phyloP scores from a whole-genome alignment of 441 rosid species.

The Macaranga tanarius region DNA sequence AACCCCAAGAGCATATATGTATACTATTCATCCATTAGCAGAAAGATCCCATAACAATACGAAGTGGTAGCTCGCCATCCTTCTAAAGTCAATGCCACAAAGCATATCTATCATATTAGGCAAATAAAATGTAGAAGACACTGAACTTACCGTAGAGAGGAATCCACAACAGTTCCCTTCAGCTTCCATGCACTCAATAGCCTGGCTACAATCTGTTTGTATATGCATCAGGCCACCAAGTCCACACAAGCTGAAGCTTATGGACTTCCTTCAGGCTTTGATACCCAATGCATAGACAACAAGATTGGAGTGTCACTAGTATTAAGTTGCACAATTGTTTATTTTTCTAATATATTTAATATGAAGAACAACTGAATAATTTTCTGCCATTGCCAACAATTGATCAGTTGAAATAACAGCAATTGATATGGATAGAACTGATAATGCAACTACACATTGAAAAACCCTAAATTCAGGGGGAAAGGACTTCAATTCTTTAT shows the following conservation, averaged over 20 bases:
- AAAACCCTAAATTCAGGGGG: neutral
- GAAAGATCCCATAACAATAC: neutral
- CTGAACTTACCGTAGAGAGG: neutral
- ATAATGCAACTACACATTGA: neutral
- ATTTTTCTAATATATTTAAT: neutral
- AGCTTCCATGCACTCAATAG: constrained; percentile 12
- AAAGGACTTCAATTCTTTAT: neutral
- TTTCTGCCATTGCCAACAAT: neutral
- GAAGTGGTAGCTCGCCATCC: neutral
- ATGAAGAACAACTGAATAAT: neutral
- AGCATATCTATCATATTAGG: neutral
- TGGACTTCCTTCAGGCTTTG: neutral
- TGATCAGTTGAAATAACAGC: constrained; percentile 9
- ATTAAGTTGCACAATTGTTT: neutral
- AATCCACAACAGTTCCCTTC: neutral
- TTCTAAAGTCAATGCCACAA: neutral
- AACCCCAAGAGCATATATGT: neutral
- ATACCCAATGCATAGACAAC: neutral
- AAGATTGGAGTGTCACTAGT: neutral
- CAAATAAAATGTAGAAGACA: neutral
- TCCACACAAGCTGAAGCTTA: constrained; percentile 6
- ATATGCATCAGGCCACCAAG: neutral
- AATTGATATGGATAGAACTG: constrained; percentile 1
- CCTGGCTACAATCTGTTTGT: constrained; percentile 8
- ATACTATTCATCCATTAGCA: neutral